These are phyloP conservation scores for Middelhovenomyces tepae DNA, from an alignment of 805 yeast genomes.

Conservation along the genomic window DNA sequence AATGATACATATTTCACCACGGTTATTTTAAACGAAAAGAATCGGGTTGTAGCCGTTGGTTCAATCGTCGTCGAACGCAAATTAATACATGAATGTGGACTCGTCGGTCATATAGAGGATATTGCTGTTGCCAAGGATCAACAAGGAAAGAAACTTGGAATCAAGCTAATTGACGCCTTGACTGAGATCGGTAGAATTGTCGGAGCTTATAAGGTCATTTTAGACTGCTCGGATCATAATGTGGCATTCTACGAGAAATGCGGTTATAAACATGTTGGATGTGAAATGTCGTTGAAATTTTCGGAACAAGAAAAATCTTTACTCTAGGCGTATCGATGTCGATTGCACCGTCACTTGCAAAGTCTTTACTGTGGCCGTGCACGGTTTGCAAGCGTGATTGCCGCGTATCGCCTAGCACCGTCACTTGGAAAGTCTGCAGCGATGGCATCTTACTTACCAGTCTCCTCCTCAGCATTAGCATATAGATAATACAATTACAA, in stretches of 20 bases:
- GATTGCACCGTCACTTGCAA: no score
- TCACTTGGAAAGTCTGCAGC: no score
- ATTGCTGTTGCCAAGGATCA: constrained; percentile 67
- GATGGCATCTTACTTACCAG: no score
- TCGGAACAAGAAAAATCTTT: no score
- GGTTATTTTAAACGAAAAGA: constrained; percentile 51
- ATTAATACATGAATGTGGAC: constrained; percentile 70
- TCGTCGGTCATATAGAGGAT: constrained; percentile 92
- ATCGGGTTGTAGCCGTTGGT: constrained; percentile 72
- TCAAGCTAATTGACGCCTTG: constrained; percentile 51
- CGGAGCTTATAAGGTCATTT: constrained; percentile 81
- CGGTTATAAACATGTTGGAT: constrained; percentile 48
- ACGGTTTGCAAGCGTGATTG: no score
- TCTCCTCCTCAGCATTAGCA: no score
- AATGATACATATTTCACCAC: constrained; percentile 52
- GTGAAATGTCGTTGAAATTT: constrained; percentile 24
- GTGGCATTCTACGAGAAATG: constrained; percentile 84
- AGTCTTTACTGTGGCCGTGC: no score
- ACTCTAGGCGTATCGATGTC: no score
- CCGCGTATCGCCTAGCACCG: no score
- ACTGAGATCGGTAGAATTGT: constrained; percentile 45
- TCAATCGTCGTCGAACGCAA: constrained; percentile 72
- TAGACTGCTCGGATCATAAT: constrained; percentile 82
- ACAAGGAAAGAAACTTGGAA: constrained; percentile 81
- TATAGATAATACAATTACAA: no score